phyloP scores from a whole-genome alignment of 2,329 filamentous ascomycete genomes.

The Zymoseptoria tritici region DNA sequence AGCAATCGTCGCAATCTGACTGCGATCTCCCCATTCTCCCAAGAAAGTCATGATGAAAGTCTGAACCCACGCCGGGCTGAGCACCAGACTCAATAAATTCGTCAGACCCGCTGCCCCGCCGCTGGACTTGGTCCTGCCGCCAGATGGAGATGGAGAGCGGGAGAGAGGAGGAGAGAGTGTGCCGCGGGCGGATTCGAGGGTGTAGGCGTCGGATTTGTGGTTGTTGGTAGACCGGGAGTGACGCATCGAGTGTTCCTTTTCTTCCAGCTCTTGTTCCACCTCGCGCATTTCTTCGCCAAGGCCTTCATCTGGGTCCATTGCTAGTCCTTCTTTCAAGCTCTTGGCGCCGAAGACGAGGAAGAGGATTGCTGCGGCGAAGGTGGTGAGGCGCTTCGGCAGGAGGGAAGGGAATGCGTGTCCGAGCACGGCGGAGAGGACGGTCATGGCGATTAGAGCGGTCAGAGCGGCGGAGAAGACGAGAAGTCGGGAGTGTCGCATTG shows the following conservation, averaged over 20 bases:
- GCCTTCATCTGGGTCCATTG: conserved; percentile 82
- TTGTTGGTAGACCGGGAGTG: conserved; percentile 62
- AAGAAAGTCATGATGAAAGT: conserved; percentile 99
- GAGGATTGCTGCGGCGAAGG: conserved; percentile 72
- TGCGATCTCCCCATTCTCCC: conserved; percentile 95
- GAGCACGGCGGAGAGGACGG: conserved; percentile 81
- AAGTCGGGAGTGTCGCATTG: conserved; percentile 92
- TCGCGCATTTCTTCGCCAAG: conserved; percentile 97
- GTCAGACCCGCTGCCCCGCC: conserved; percentile 56
- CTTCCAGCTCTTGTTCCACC: conserved; percentile 86
- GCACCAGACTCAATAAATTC: conserved; percentile 78
- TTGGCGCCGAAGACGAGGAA: conserved; percentile 87
- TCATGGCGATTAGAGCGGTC: conserved; percentile 82
- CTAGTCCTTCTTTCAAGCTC: conserved; percentile 76
- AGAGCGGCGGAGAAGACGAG: conserved; percentile 96
- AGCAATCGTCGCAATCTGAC: conserved; percentile 95
- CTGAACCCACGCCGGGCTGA: conserved; percentile 96
- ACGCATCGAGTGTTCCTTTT: conserved; percentile 66
- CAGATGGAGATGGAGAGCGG: conserved; percentile 20
- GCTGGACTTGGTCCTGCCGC: conserved; percentile 30
- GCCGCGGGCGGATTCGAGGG: conserved; percentile 42
- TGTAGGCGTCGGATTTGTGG: conserved; percentile 59
- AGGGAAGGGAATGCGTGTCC: conserved; percentile 87
- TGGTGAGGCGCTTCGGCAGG: conserved; percentile 84
- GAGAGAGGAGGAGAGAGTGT: conserved; percentile 22